Base-by-base conservation (phyloP, 2,329 filamentous ascomycete species). In the Sporothrix pallida region DNA sequence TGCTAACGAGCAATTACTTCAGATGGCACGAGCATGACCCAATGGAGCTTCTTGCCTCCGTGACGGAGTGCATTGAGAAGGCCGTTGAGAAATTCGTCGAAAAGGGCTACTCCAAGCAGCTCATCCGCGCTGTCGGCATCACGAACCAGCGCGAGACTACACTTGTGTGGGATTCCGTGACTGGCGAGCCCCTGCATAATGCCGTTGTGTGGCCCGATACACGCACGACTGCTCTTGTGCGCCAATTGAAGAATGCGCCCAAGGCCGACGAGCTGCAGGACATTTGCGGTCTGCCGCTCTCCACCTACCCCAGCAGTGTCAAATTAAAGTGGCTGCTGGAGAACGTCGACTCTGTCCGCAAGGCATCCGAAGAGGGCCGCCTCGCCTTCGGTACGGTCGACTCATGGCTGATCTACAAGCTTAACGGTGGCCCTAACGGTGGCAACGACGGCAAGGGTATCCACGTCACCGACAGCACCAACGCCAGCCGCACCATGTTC, bases 21-120 rank as follows among this genome's bases (percentile, higher is more conserved):
- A 95, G 93, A 82, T 97, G 93, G 93, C 93, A 97, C 81, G 94
- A 97, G 81, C 94, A 97, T 80, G 91, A 97, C 78, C 93, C 94
- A 4, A 83, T 89, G 70, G 93, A 94, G 79, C 88, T 97, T 72
- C 86, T 97, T 63, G 83, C 85, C 72, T 92, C 93, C 0, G 93
- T 95, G 46, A 89, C 93, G 79, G 87, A 87, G 75, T 97, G 94
- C 82, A 94, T 97, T 77, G 91, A 94, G 26, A 63, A 70, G 62
- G 73, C 69, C 26, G 63, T 95, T 46, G 88, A 93, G 79, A 87
- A 87, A 75, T 97, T 94, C 82, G 94, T 97, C 77, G 91, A 94
- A n/a, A 84, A 89, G 73, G 93, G 94, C 75, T 88, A 93, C 82
- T 86, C 87, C 37, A 85, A 87, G 74, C 86, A 87, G 71, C 88